phyloP scores from a whole-genome alignment of 306 rosid species.

The Adenanthera pavonina region DNA sequence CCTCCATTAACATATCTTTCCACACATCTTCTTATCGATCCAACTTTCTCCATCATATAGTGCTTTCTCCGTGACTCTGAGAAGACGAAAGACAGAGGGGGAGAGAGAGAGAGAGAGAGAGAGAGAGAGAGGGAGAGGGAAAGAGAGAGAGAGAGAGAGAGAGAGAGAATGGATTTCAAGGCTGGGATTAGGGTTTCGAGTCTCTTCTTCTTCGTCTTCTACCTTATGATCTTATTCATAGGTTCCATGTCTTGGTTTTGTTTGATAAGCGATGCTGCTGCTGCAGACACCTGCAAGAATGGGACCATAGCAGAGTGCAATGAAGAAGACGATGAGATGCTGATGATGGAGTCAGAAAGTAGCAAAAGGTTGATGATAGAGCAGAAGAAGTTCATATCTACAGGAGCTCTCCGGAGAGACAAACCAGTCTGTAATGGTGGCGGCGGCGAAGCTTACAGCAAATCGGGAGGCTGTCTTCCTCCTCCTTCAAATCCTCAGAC shows the following conservation, averaged over 20 bases:
- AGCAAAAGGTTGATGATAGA: no score
- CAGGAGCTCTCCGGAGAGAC: no score
- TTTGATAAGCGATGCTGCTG: no score
- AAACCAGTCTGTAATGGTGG: no score
- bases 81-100: background rate
- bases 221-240: background rate
- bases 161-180: background rate
- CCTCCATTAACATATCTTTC: background rate
- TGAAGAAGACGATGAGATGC: no score
- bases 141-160: background rate
- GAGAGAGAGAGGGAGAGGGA: background rate
- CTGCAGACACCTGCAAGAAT: no score
- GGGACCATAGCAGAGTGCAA: no score
- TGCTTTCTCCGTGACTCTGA: background rate
- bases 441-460: no score
- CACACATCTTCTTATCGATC: background rate
- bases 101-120: background rate
- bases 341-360: no score
- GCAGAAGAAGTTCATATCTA: no score
- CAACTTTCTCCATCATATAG: background rate
- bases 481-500: no score
- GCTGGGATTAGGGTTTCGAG: background rate
- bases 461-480: no score
- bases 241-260: background rate
- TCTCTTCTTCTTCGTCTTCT: background rate